Percentiles rank a stretch among this genome's conserved stretches.
Evolutionary conservation across 2,329 filamentous ascomycete species (phyloP).

Genomic region (Aspergillus unguis): DNA sequence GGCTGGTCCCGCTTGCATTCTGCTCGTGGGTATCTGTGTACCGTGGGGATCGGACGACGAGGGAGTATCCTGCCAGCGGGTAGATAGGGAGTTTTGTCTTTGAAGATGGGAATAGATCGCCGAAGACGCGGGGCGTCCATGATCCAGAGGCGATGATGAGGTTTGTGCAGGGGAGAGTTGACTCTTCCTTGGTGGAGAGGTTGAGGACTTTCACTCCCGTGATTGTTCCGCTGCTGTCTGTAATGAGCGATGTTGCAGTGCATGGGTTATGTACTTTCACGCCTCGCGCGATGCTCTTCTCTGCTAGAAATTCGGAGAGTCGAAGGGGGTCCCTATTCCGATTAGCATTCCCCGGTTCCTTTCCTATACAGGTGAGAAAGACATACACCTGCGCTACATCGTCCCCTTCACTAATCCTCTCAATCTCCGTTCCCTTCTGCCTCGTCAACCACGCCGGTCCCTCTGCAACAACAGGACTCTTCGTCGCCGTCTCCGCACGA

Average conservation of each 20-base stretch:
- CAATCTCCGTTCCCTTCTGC: slow-evolving; percentile 54
- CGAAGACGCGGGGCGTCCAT: slow-evolving; percentile 68
- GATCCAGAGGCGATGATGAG: slow-evolving; percentile 67
- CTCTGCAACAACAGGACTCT: slow-evolving; percentile 32
- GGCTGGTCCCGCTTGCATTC: slow-evolving; percentile 49
- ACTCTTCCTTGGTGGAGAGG: slow-evolving; percentile 26
- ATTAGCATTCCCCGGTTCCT: background rate
- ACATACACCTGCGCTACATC: slow-evolving; percentile 65
- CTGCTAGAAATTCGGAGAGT: slow-evolving; percentile 64
- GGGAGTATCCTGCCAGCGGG: slow-evolving; percentile 67
- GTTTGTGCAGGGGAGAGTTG: slow-evolving; percentile 57
- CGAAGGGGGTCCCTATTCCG: slow-evolving; percentile 58
- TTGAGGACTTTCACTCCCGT: slow-evolving; percentile 52
- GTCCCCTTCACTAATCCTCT: slow-evolving; percentile 59
- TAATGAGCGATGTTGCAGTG: slow-evolving; percentile 51
- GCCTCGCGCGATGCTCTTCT: slow-evolving; percentile 55
- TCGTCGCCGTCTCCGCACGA: slow-evolving; percentile 52
- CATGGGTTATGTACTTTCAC: slow-evolving; percentile 66
- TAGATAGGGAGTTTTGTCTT: slow-evolving; percentile 54
- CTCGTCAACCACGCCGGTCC: slow-evolving; percentile 60
- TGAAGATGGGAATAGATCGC: slow-evolving; percentile 60
- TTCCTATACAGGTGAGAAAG: too few relatives aligned
- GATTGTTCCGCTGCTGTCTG: slow-evolving; percentile 51
- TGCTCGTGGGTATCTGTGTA: slow-evolving; percentile 31
- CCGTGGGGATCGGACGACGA: slow-evolving; percentile 62